Conservation (phyloP, 192 early-diverging fungal species). For the Powellomyces hirtus region DNA sequence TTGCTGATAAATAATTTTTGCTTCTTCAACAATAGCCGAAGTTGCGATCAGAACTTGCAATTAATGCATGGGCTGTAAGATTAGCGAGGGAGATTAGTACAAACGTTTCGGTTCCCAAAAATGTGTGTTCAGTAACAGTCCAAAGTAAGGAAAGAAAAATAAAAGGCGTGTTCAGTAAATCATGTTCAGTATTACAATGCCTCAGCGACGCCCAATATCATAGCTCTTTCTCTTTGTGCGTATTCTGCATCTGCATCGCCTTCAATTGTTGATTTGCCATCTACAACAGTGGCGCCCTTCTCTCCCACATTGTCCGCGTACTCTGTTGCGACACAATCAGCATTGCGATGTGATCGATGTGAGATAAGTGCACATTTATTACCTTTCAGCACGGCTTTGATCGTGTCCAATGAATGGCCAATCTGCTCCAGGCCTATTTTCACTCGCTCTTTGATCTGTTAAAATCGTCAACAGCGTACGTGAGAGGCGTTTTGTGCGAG, state of each 20-base stretch:
- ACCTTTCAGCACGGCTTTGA: constrained; percentile 49
- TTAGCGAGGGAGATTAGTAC: too few species aligned
- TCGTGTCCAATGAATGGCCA: constrained; percentile 45
- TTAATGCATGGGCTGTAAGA: too few species aligned
- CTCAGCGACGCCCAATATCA: constrained; percentile 1
- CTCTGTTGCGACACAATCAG: constrained; percentile 9
- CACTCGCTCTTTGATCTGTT: constrained; percentile 40
- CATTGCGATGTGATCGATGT: background rate
- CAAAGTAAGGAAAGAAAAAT: too few species aligned
- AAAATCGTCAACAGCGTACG: constrained; percentile 10
- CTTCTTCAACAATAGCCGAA: too few species aligned
- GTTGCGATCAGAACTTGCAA: too few species aligned
- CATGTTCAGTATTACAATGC: constrained; percentile 3
- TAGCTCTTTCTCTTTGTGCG: background rate
- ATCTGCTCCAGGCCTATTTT: constrained; percentile 37
- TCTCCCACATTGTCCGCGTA: constrained; percentile 27
- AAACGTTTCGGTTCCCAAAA: too few species aligned
- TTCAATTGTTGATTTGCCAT: background rate
- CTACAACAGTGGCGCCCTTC: background rate
- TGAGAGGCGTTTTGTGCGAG: background rate
- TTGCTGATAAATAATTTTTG: too few species aligned
- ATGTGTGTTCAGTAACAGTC: too few species aligned
- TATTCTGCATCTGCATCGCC: background rate
- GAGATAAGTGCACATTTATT: background rate
- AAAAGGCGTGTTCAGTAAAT: too few species aligned